These are phyloP conservation scores for Globisporangium cylindrosporum DNA, from an alignment of 352 stramenopile species.

Conservation along the genomic window DNA sequence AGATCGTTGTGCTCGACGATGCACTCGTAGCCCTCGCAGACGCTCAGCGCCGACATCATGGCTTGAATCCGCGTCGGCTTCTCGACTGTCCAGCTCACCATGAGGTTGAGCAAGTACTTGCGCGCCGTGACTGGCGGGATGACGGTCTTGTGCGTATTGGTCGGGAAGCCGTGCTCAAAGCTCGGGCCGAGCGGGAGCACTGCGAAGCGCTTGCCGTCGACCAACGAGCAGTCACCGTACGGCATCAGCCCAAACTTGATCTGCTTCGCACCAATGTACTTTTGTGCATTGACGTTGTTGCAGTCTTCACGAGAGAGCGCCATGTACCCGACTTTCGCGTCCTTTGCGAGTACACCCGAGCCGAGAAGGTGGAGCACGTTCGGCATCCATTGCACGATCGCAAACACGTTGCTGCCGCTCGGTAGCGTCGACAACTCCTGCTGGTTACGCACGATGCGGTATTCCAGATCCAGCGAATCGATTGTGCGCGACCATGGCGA, in stretches of 20 bases:
- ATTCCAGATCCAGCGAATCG: conserved; percentile 29
- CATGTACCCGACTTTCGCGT: conserved; percentile 39
- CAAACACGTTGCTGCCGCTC: conserved; percentile 37
- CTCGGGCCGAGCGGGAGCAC: conserved; percentile 49
- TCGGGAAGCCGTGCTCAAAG: conserved; percentile 61
- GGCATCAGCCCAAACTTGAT: conserved; percentile 55
- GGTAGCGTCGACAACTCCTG: conserved; percentile 30
- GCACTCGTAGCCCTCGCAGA: conserved; percentile 39
- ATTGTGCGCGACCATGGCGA: conserved; percentile 28
- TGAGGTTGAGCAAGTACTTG: conserved; percentile 53
- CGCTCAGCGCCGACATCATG: conserved; percentile 42
- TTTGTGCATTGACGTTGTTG: conserved; percentile 39
- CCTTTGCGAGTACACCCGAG: conserved; percentile 15
- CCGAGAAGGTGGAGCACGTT: conserved; percentile 22
- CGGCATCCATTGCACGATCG: conserved; percentile 33
- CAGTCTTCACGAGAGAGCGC: conserved; percentile 53
- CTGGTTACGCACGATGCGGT: conserved; percentile 37
- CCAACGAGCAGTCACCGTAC: conserved; percentile 62
- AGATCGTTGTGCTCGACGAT: conserved; percentile 61
- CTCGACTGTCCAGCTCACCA: conserved; percentile 65
- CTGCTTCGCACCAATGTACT: conserved; percentile 24
- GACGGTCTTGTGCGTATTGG: conserved; percentile 39
- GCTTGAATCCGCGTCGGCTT: conserved; percentile 64
- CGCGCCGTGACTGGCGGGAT: conserved; percentile 19
- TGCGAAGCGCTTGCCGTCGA: conserved; percentile 47